Evolutionary conservation across 257 asterid genomes (phyloP).

Genomic region (Oldenlandia corymbosa): DNA sequence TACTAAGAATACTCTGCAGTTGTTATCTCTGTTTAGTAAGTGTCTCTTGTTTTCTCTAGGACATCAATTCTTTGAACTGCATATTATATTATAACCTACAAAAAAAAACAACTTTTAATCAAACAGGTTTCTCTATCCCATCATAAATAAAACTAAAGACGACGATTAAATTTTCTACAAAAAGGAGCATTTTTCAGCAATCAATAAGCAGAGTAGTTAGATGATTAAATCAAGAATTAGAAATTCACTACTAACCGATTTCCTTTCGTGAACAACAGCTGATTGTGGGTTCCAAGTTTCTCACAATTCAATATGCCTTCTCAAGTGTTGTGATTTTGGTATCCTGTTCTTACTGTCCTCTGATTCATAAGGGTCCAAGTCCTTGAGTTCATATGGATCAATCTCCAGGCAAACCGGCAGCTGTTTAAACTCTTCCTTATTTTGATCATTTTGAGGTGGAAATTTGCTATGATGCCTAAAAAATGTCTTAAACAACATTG

Average conservation of each 20-base stretch:
- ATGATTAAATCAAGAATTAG: no score
- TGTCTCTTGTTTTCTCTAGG: slow-evolving; percentile 17
- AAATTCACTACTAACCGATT: slow-evolving; percentile 11
- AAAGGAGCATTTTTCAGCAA: background rate
- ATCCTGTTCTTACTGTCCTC: background rate
- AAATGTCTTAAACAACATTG: background rate
- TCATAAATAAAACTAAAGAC: no score
- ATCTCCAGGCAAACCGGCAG: slow-evolving; percentile 5
- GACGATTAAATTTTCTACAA: no score
- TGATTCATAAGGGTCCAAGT: slow-evolving; percentile 9
- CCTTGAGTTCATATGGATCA: slow-evolving; percentile 8
- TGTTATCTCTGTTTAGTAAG: background rate
- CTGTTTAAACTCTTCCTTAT: background rate
- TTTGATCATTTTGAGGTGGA: background rate
- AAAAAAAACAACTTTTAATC: background rate
- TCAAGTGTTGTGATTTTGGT: background rate
- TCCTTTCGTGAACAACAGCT: slow-evolving; percentile 4
- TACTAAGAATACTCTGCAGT: background rate
- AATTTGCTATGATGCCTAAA: background rate
- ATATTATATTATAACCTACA: background rate
- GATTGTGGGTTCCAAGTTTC: slow-evolving; percentile 1
- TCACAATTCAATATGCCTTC: slow-evolving; percentile 7
- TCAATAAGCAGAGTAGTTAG: background rate
- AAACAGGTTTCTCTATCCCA: no score
- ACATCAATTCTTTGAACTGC: slow-evolving; percentile 19